These are phyloP conservation scores for Cladosporium sphaerospermum DNA, from an alignment of 2,329 filamentous ascomycete genomes.

Conservation along the genomic window DNA sequence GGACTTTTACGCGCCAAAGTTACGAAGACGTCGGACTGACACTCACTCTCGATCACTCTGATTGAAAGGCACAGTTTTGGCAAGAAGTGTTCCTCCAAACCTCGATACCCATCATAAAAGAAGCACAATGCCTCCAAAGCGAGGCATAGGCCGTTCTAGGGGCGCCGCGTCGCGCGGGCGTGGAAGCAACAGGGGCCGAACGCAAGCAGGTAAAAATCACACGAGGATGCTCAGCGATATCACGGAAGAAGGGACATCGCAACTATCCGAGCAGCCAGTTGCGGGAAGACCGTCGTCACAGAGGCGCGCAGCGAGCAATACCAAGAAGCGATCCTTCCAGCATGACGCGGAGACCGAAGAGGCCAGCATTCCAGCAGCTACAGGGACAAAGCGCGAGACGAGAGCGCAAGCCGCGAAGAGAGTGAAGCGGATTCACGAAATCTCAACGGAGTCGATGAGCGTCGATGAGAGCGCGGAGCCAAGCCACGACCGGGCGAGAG, in stretches of 20 bases:
- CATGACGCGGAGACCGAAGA: not conserved
- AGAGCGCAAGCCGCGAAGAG: not conserved
- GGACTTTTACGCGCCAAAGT: not conserved
- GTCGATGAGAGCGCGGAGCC: not conserved
- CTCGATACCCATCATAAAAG: constrained; percentile 19
- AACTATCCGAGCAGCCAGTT: not conserved
- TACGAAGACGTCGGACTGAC: too few relatives aligned
- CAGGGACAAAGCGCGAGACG: not conserved
- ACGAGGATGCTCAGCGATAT: constrained; percentile 1
- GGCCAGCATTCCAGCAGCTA: not conserved
- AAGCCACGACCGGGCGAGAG: not conserved
- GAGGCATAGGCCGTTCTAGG: not conserved
- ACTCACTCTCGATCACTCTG: too few relatives aligned
- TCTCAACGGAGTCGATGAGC: not conserved
- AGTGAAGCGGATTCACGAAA: not conserved
- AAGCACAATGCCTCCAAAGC: constrained; percentile 1
- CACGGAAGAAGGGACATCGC: not conserved
- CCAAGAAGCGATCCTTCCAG: not conserved
- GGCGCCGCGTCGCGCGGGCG: not conserved
- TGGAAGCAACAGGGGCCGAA: not conserved
- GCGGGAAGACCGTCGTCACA: not conserved
- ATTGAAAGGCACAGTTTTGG: too few relatives aligned
- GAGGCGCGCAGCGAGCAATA: not conserved
- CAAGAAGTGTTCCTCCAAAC: too few relatives aligned
- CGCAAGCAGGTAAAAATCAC: not conserved